Evolutionary conservation across 2,329 filamentous ascomycete genomes (phyloP).

Genomic region (Byssothecium circinans): DNA sequence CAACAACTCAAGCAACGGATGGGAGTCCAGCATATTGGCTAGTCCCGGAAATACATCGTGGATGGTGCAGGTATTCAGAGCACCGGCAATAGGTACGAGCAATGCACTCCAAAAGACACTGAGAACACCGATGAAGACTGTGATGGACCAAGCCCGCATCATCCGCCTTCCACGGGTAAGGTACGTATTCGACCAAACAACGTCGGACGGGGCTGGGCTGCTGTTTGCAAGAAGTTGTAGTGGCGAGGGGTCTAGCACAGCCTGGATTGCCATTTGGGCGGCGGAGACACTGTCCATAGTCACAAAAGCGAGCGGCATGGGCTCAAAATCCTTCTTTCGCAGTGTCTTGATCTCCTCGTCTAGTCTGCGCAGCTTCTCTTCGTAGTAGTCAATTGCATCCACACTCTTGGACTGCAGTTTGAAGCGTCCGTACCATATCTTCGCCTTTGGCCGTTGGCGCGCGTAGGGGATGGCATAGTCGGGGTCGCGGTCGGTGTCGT

Average conservation of each 20-base stretch:
- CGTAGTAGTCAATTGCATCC: slow-evolving; percentile 93
- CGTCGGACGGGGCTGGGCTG: slow-evolving; percentile 84
- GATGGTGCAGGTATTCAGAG: slow-evolving; percentile 82
- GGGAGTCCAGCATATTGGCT: slow-evolving; percentile 65
- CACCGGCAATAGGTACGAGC: slow-evolving; percentile 74
- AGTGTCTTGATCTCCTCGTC: slow-evolving; percentile 74
- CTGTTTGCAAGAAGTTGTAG: slow-evolving; percentile 81
- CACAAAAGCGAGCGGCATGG: slow-evolving; percentile 87
- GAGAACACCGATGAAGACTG: slow-evolving; percentile 76
- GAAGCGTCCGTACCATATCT: slow-evolving; percentile 77
- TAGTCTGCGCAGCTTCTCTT: slow-evolving; percentile 76
- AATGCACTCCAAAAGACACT: slow-evolving; percentile 88
- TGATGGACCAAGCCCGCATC: slow-evolving; percentile 79
- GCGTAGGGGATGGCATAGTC: slow-evolving; percentile 50
- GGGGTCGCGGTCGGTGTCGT: slow-evolving; percentile 44
- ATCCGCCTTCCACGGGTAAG: slow-evolving; percentile 72
- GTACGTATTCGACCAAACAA: slow-evolving; percentile 97
- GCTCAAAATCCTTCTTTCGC: slow-evolving; percentile 72
- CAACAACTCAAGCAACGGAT: slow-evolving; percentile 72
- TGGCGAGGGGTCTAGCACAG: slow-evolving; percentile 86
- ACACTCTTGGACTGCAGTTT: slow-evolving; percentile 71
- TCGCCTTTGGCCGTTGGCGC: slow-evolving; percentile 64
- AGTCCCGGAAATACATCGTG: slow-evolving; percentile 70
- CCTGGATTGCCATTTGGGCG: slow-evolving; percentile 93
- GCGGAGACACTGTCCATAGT: slow-evolving; percentile 96